Conservation (phyloP, 129 eudicot genomes). For the Daucus carota region DH1_v3.0 NC_030387.2:35468501-35469000, state of each 20-base stretch:
- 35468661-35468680: not conserved
- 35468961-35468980: not conserved
- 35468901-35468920: not conserved
- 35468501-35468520: not conserved
- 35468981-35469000: constrained; percentile 61
- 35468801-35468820: not conserved
- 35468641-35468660: not conserved
- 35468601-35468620: not conserved
- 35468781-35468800: not conserved
- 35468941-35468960: not conserved
- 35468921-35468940: not conserved
- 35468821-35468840: not conserved
- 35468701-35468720: not conserved
- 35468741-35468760: not conserved
- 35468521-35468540: not conserved
- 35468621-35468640: not conserved
- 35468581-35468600: not conserved
- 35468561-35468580: not conserved
- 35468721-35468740: not conserved
- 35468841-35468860: not conserved
- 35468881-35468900: not conserved
- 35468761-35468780: not conserved
- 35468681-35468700: not conserved
- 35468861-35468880: not conserved
- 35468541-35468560: not conserved